These are phyloP conservation scores for Yamadazyma sp. DNA, from an alignment of 805 yeast genomes.

Conservation along the genomic window DNA sequence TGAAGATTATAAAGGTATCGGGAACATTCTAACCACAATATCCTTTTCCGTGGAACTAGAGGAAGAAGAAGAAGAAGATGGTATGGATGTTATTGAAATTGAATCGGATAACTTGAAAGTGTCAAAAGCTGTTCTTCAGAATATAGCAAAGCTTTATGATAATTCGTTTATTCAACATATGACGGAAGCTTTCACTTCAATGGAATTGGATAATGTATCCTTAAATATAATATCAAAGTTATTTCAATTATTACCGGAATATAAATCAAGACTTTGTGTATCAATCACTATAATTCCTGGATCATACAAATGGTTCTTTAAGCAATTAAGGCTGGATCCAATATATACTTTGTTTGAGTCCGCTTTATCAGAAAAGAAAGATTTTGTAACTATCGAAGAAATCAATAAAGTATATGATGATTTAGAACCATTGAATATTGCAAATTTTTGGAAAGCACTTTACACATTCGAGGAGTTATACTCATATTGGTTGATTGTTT, in stretches of 20 bases:
- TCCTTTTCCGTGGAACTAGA: conserved; percentile 14
- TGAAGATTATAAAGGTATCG: conserved; percentile 19
- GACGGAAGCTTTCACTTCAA: conserved; percentile 13
- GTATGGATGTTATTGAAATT: conserved; percentile 18
- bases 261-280: conserved; percentile 38
- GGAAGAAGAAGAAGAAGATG: conserved; percentile 7
- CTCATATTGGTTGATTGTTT: conserved; percentile 63
- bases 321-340: conserved; percentile 18
- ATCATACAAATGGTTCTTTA: conserved; percentile 30
- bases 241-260: conserved; percentile 33
- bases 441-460: conserved; percentile 34
- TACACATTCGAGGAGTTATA: conserved; percentile 57
- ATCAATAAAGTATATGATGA: conserved; percentile 9
- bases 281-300: conserved; percentile 40
- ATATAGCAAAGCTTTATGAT: conserved; percentile 18
- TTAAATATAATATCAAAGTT: conserved; percentile 24
- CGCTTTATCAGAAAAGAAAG: conserved; percentile 3
- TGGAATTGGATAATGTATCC: conserved; percentile 11
- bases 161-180: conserved; percentile 19
- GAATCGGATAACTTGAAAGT: conserved; percentile 14
- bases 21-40: conserved; percentile 17
- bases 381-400: conserved; percentile 13
- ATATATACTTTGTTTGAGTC: conserved; percentile 16
- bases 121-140: conserved; percentile 1
- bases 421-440: conserved; percentile 1